These are phyloP conservation scores for Sporopachydermia quercuum DNA, from an alignment of 805 yeast genomes.

Conservation along the genomic window DNA sequence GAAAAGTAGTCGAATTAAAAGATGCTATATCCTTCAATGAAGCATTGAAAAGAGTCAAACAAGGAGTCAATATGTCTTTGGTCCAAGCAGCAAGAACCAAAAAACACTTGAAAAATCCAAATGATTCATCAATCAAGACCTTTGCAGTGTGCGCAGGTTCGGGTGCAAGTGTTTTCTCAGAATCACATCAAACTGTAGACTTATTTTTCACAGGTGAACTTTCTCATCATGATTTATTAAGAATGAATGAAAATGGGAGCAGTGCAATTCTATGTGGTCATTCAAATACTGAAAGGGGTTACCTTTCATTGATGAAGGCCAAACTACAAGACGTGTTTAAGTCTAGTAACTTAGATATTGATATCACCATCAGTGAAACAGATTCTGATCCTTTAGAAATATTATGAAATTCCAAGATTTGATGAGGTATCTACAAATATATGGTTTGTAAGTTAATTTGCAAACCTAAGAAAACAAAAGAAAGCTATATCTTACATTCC, in stretches of 20 bases:
- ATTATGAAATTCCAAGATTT: too few species aligned
- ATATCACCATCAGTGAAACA: slow-evolving; percentile 32
- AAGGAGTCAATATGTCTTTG: slow-evolving; percentile 31
- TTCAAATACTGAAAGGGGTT: slow-evolving; percentile 87
- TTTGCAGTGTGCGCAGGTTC: slow-evolving; percentile 94
- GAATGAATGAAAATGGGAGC: slow-evolving; percentile 53
- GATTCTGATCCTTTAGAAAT: slow-evolving; percentile 53
- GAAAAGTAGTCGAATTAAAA: slow-evolving; percentile 44
- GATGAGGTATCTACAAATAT: too few species aligned
- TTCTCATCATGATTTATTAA: slow-evolving; percentile 83
- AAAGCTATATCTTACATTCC: too few species aligned
- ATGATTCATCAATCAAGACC: slow-evolving; percentile 25
- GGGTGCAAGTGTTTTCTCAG: slow-evolving; percentile 60
- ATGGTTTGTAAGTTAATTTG: too few species aligned
- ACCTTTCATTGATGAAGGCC: slow-evolving; percentile 35
- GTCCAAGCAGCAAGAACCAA: slow-evolving; percentile 46
- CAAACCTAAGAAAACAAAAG: too few species aligned
- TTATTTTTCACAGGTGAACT: slow-evolving; percentile 82
- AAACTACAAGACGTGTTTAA: slow-evolving; percentile 33
- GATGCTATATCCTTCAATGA: slow-evolving; percentile 27
- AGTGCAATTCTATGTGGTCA: slow-evolving; percentile 74
- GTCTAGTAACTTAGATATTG: slow-evolving; percentile 24
- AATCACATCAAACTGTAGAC: slow-evolving; percentile 38
- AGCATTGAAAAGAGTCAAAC: slow-evolving; percentile 39
- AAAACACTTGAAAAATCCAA: slow-evolving; percentile 12